A percentile compares a stretch with the other conserved stretches of the same genome.
These are phyloP conservation scores for Backusella tarrabulga DNA, from an alignment of 192 early-diverging fungal genomes.

Conservation along the genomic window DNA sequence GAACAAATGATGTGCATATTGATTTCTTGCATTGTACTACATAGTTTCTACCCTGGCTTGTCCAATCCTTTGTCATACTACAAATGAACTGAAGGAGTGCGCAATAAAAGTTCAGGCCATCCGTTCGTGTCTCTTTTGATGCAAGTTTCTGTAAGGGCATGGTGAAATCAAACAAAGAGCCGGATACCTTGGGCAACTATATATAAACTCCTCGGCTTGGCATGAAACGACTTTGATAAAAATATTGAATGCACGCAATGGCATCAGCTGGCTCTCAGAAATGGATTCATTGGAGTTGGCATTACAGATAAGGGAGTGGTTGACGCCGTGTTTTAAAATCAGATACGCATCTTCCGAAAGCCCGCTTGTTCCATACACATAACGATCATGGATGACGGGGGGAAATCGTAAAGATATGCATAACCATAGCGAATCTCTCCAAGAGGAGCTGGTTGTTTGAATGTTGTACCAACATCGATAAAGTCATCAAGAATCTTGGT, in stretches of 20 bases:
- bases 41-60: neutral
- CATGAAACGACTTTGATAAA: slow-evolving; percentile 31
- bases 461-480: slow-evolving; percentile 16
- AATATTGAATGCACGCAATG: slow-evolving; percentile 31
- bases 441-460: neutral
- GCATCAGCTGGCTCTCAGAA: slow-evolving; percentile 23
- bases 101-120: neutral
- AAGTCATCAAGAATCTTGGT: slow-evolving; percentile 23
- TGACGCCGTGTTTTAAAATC: neutral
- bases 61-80: slow-evolving; percentile 23
- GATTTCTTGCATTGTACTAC: neutral
- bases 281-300: slow-evolving; percentile 27
- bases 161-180: slow-evolving; percentile 1
- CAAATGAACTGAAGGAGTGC: slow-evolving; percentile 17
- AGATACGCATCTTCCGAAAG: neutral
- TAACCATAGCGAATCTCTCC: slow-evolving; percentile 33
- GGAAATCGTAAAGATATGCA: slow-evolving; percentile 32
- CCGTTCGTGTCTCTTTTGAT: neutral
- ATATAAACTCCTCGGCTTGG: slow-evolving; percentile 17
- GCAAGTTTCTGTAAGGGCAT: neutral
- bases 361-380: neutral
- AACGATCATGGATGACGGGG: slow-evolving; percentile 10
- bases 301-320: slow-evolving; percentile 12
- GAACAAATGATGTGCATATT: slow-evolving; percentile 15
- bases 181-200: slow-evolving; percentile 14